These are phyloP conservation scores for Pythium oligandrum DNA, from an alignment of 352 stramenopile genomes.

Conservation along the genomic window DNA sequence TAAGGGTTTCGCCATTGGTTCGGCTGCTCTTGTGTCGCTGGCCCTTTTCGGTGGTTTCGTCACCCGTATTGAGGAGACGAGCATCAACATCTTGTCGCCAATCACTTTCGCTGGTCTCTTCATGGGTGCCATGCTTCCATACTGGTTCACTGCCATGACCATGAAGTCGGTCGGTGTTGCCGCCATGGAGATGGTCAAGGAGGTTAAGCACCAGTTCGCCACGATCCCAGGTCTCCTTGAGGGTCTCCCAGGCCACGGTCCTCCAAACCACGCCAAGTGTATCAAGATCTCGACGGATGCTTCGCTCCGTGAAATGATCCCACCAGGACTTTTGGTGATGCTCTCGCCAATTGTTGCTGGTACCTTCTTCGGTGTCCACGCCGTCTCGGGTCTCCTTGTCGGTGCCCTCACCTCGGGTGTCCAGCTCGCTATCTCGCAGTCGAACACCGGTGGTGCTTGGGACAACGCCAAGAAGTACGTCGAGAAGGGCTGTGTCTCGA, in stretches of 20 bases:
- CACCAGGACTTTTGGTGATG: conserved; percentile 97
- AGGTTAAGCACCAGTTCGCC: conserved; percentile 99
- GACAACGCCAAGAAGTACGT: conserved; percentile 99
- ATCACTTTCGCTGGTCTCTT: conserved; percentile 99
- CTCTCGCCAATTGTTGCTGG: conserved; percentile 97
- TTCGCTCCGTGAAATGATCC: conserved; percentile 98
- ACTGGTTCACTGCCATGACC: conserved; percentile 99
- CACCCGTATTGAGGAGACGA: conserved; percentile 92
- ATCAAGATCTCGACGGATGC: conserved; percentile 99
- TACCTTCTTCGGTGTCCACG: conserved; percentile 97
- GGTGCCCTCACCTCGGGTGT: conserved; percentile 95
- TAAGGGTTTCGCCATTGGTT: conserved; percentile 99
- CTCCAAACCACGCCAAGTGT: conserved; percentile 88
- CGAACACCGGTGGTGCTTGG: conserved; percentile 99
- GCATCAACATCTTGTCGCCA: conserved; percentile 97
- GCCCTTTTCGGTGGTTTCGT: conserved; percentile 98
- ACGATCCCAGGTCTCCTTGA: conserved; percentile 98
- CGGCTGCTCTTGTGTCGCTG: conserved; percentile 97
- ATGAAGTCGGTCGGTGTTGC: conserved; percentile 99
- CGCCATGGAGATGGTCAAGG: conserved; percentile 99
- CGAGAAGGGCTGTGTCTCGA: conserved; percentile 92
- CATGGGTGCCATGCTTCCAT: conserved; percentile 99
- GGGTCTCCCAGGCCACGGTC: conserved; percentile 84
- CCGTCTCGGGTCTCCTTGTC: conserved; percentile 96
- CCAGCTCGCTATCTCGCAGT: conserved; percentile 99